Percentiles rank a stretch among this genome's conserved stretches.
Conservation (phyloP, 768 basidiomycete species). For the Leccinum variicolor region DNA sequence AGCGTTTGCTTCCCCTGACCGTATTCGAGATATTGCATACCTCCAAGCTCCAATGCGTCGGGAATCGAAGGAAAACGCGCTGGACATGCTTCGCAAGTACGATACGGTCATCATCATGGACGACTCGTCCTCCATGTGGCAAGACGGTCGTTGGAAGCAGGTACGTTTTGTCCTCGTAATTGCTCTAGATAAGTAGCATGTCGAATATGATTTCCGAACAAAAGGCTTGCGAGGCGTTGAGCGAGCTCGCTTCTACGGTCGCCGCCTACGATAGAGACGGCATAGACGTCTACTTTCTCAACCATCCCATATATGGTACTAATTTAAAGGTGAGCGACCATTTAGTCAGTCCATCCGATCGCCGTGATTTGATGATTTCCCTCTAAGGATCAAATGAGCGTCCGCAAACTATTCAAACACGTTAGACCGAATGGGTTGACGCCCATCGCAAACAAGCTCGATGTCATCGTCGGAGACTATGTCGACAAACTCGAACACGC, state of each 20-base stretch:
- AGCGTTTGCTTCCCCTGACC: slow-evolving; percentile 14
- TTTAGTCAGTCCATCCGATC: background rate
- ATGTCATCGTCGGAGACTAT: slow-evolving; percentile 38
- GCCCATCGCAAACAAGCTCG: slow-evolving; percentile 42
- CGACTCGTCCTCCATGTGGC: slow-evolving; percentile 57
- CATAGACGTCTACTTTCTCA: slow-evolving; percentile 62
- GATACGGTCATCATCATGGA: slow-evolving; percentile 59
- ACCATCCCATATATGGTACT: slow-evolving; percentile 31
- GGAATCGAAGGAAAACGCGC: slow-evolving; percentile 27
- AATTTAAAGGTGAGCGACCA: slow-evolving; percentile 37
- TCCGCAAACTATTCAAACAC: slow-evolving; percentile 41
- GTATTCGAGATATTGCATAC: slow-evolving; percentile 21
- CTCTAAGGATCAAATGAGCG: slow-evolving; percentile 34
- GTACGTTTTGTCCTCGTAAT: slow-evolving; percentile 25
- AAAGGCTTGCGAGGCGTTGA: slow-evolving; percentile 26
- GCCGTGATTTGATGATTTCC: background rate
- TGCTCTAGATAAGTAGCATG: background rate
- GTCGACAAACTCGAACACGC: slow-evolving; percentile 33
- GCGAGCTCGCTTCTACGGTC: slow-evolving; percentile 46
- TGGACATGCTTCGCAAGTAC: slow-evolving; percentile 41
- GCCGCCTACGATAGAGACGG: slow-evolving; percentile 53
- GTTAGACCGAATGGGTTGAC: slow-evolving; percentile 45
- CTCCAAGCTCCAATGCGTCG: slow-evolving; percentile 24
- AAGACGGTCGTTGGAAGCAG: slow-evolving; percentile 46
- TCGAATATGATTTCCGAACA: background rate